These are phyloP conservation scores for Lizonia empirigonia DNA, from an alignment of 2,329 filamentous ascomycete genomes.

Conservation along the genomic window DNA sequence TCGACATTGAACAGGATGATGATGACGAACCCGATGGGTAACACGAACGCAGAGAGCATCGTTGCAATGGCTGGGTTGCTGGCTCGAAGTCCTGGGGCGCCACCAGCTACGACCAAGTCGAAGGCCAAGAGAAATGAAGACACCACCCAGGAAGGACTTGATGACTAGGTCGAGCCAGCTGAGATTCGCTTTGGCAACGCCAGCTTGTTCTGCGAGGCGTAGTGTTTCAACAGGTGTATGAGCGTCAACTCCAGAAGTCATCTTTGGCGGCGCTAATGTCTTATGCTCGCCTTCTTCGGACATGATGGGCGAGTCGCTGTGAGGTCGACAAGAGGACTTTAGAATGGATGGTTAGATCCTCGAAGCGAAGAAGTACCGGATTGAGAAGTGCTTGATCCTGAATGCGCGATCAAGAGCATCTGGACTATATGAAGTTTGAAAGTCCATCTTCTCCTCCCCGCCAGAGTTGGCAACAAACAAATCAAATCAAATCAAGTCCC, in stretches of 20 bases:
- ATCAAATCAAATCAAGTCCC: no score
- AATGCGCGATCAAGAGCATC: neutral
- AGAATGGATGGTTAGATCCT: neutral
- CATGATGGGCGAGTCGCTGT: neutral
- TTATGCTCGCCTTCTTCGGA: conserved; percentile 13
- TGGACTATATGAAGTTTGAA: neutral
- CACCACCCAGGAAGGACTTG: conserved; percentile 39
- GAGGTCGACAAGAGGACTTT: neutral
- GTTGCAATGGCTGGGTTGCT: conserved; percentile 22
- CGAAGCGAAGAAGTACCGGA: neutral
- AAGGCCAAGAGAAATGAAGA: conserved; percentile 46
- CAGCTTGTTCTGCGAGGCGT: conserved; percentile 15
- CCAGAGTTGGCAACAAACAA: no score
- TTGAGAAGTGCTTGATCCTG: neutral
- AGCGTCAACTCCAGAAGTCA: conserved; percentile 10
- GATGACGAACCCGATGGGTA: conserved; percentile 23
- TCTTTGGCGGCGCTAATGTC: conserved; percentile 10
- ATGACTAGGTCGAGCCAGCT: conserved; percentile 40
- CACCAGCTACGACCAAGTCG: conserved; percentile 40
- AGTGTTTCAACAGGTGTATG: conserved; percentile 20
- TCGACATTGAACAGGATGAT: conserved; percentile 23
- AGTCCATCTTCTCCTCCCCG: neutral
- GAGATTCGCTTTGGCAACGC: conserved; percentile 27
- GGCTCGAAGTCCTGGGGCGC: conserved; percentile 28
- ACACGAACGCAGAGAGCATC: conserved; percentile 13